A percentile compares a stretch with the other conserved stretches of the same genome.
Evolutionary conservation across 2,329 filamentous ascomycete genomes (phyloP).

Genomic region (Ampelomyces quisqualis): DNA sequence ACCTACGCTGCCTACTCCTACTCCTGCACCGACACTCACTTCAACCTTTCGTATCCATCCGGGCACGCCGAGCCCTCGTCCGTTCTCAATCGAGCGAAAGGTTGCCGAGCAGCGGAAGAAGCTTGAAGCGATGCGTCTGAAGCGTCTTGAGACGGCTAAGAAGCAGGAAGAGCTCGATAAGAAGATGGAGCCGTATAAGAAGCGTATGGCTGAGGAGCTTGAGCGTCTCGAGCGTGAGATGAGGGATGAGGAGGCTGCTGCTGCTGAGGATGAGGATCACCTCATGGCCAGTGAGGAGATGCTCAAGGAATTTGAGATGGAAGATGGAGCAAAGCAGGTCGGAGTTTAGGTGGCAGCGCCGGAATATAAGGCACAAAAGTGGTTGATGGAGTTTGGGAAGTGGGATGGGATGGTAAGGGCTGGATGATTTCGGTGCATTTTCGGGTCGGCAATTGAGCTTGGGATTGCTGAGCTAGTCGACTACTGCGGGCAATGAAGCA

Average conservation of each 20-base stretch:
- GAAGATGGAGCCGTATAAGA: conserved; percentile 18
- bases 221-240: conserved; percentile 19
- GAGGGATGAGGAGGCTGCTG: conserved; percentile 17
- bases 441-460: neutral
- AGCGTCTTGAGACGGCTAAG: conserved; percentile 15
- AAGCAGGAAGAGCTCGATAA: conserved; percentile 19
- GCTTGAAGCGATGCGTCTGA: conserved; percentile 14
- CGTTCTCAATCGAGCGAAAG: conserved; percentile 9
- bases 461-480: neutral
- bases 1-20: neutral
- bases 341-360: neutral
- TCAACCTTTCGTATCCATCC: conserved; percentile 1
- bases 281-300: conserved; percentile 16
- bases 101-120: conserved; percentile 21
- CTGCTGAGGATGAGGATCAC: conserved; percentile 18
- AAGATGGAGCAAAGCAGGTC: conserved; percentile 3
- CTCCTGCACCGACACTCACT: neutral
- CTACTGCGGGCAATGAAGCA: too few relatives aligned
- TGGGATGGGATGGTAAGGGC: conserved; percentile 1
- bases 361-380: neutral
- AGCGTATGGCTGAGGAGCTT: conserved; percentile 23
- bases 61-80: conserved; percentile 4
- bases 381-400: neutral
- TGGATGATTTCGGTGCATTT: conserved; percentile 4
- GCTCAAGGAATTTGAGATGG: conserved; percentile 19